Evolutionary conservation across 2,329 filamentous ascomycete species (phyloP).

Genomic region (Elsinoe ampelina): DNA sequence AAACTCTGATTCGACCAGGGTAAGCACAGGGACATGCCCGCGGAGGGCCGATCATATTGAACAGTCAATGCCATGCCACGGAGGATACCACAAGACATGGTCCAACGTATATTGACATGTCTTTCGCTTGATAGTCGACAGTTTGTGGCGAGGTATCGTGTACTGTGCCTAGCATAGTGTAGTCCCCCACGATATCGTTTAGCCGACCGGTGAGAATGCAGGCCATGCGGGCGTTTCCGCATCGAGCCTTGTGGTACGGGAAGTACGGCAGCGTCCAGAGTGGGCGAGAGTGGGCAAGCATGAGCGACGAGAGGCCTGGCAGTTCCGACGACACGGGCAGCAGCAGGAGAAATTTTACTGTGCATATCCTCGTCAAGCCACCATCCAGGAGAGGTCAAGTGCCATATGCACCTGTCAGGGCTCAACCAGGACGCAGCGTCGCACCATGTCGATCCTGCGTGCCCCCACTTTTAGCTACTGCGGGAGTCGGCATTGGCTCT

Average conservation of each 20-base stretch:
- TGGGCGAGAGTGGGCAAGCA: neutral
- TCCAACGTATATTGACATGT: neutral
- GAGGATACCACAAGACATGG: neutral
- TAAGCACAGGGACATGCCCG: neutral
- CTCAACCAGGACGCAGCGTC: neutral
- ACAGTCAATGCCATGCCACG: neutral
- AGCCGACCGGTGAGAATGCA: slow-evolving; percentile 6
- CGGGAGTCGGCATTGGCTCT: neutral
- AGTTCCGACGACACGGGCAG: neutral
- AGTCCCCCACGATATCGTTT: neutral
- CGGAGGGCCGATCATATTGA: neutral
- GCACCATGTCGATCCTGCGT: slow-evolving; percentile 10
- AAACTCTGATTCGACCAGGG: slow-evolving; percentile 1
- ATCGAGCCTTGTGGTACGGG: neutral
- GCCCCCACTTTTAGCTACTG: neutral
- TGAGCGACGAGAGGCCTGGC: neutral
- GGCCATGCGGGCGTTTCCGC: neutral
- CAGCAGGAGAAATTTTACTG: neutral
- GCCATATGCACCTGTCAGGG: slow-evolving; percentile 7
- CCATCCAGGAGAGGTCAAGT: neutral
- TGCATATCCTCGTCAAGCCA: neutral
- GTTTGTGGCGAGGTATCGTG: neutral
- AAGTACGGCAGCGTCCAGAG: slow-evolving; percentile 1
- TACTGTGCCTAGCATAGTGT: neutral
- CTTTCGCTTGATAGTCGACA: too few species aligned